A percentile compares a stretch with the other conserved stretches of the same genome.
These are phyloP conservation scores for Lachnellula arida DNA, from an alignment of 2,329 filamentous ascomycete genomes.

Conservation along the genomic window DNA sequence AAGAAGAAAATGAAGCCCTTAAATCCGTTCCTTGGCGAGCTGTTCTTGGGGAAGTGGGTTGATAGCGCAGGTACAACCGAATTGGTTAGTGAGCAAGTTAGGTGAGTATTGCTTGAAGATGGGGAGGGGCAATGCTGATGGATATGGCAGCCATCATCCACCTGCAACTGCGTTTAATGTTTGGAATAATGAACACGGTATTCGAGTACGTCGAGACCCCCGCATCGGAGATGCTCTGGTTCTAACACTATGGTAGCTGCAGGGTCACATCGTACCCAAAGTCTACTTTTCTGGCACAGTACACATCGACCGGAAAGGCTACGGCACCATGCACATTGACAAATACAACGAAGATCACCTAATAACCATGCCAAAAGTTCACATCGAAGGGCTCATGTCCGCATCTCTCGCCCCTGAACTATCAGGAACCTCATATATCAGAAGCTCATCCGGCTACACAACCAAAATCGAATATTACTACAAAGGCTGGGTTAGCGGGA, in stretches of 20 bases:
- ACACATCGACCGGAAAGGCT: slow-evolving; percentile 88
- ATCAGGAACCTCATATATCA: slow-evolving; percentile 77
- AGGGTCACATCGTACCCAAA: slow-evolving; percentile 93
- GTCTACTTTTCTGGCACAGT: slow-evolving; percentile 91
- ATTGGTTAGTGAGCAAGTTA: slow-evolving; percentile 90
- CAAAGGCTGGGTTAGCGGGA: slow-evolving; percentile 89
- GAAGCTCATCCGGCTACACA: slow-evolving; percentile 79
- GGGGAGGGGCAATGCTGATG: not conserved
- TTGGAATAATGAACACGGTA: slow-evolving; percentile 76
- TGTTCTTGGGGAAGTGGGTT: slow-evolving; percentile 87
- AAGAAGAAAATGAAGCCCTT: slow-evolving; percentile 93
- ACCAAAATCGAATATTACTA: slow-evolving; percentile 87
- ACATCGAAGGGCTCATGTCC: slow-evolving; percentile 88
- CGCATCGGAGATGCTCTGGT: not conserved
- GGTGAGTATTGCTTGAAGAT: slow-evolving; percentile 35
- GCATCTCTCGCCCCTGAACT: slow-evolving; percentile 86
- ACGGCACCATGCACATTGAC: slow-evolving; percentile 76
- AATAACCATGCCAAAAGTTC: slow-evolving; percentile 83
- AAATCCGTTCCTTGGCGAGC: slow-evolving; percentile 91
- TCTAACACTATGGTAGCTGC: slow-evolving; percentile 39
- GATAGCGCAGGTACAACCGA: slow-evolving; percentile 76
- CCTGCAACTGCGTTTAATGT: slow-evolving; percentile 93
- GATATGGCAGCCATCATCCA: slow-evolving; percentile 67
- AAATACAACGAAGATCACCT: slow-evolving; percentile 59
- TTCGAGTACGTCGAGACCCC: slow-evolving; percentile 36